phyloP scores from a whole-genome alignment of 768 basidiomycete species.

The Podaxis sp. region DNA sequence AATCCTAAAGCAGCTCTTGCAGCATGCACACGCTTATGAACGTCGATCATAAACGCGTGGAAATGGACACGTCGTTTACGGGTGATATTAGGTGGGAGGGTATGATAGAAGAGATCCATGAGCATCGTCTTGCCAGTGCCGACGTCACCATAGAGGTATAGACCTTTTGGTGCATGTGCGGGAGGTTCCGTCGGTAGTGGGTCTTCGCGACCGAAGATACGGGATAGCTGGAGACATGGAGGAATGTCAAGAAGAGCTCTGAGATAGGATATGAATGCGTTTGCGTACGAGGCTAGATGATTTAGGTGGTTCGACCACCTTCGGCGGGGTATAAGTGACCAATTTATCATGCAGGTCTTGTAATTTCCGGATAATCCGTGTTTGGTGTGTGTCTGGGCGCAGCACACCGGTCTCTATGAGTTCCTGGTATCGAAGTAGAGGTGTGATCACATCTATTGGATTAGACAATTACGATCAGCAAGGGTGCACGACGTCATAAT shows the following conservation, averaged over 20 bases:
- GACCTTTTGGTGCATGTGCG: constrained; percentile 67
- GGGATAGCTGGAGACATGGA: constrained; percentile 33
- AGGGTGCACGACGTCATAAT: neutral
- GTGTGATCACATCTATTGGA: constrained; percentile 30
- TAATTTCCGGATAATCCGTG: constrained; percentile 75
- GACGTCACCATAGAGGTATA: constrained; percentile 95
- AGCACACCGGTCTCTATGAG: constrained; percentile 47
- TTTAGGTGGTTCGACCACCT: constrained; percentile 39
- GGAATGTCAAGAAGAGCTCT: neutral
- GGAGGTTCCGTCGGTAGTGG: constrained; percentile 37
- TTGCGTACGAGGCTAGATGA: constrained; percentile 36
- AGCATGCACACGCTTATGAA: constrained; percentile 87
- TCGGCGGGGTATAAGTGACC: constrained; percentile 64
- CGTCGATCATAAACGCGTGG: constrained; percentile 99
- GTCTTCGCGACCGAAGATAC: constrained; percentile 37
- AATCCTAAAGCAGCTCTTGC: constrained; percentile 70
- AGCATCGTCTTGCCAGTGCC: constrained; percentile 99
- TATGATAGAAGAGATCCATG: constrained; percentile 95
- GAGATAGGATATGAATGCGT: constrained; percentile 14
- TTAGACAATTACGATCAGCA: neutral
- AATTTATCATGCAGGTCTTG: constrained; percentile 77
- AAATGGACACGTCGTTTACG: constrained; percentile 92
- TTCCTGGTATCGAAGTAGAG: constrained; percentile 40
- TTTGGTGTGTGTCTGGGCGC: constrained; percentile 78
- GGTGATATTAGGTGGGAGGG: constrained; percentile 61